phyloP scores from a whole-genome alignment of 768 basidiomycete genomes.

The Coprinellus micaceus region DNA sequence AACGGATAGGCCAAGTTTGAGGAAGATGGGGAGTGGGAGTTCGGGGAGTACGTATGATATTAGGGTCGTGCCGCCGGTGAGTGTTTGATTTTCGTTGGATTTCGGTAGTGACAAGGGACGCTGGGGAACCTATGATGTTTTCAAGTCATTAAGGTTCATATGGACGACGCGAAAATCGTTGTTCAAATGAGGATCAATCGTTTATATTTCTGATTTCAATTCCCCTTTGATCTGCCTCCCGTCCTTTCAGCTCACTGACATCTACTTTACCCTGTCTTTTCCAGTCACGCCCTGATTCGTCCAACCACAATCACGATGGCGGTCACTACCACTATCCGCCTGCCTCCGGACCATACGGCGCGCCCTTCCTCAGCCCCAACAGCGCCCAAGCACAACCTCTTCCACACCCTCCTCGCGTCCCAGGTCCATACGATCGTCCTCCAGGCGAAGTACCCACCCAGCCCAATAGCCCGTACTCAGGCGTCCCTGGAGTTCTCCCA shows the following conservation, averaged over 20 bases:
- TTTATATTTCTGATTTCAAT: too few species aligned
- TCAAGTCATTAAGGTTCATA: too few species aligned
- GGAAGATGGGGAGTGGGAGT: conserved; percentile 8
- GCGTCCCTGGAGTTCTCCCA: not conserved
- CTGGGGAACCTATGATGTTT: too few species aligned
- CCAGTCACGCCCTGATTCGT: not conserved
- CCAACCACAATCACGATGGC: not conserved
- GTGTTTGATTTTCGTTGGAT: not conserved
- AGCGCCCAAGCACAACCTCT: not conserved
- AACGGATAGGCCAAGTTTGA: not conserved
- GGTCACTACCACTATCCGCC: too few species aligned
- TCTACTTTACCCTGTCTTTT: not conserved
- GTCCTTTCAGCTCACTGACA: too few species aligned
- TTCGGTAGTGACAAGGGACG: not conserved
- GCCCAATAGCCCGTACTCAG: not conserved
- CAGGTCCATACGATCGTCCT: not conserved
- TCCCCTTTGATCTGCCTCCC: too few species aligned
- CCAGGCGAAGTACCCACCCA: not conserved
- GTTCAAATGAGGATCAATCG: too few species aligned
- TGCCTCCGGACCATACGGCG: not conserved
- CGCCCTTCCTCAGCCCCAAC: not conserved
- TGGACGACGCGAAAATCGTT: too few species aligned
- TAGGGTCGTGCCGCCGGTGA: conserved; percentile 8
- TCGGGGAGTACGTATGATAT: conserved; percentile 5
- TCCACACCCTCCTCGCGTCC: not conserved